Conservation (phyloP, 2,329 filamentous ascomycete species). For the Allantophomopsis lycopodina region DNA sequence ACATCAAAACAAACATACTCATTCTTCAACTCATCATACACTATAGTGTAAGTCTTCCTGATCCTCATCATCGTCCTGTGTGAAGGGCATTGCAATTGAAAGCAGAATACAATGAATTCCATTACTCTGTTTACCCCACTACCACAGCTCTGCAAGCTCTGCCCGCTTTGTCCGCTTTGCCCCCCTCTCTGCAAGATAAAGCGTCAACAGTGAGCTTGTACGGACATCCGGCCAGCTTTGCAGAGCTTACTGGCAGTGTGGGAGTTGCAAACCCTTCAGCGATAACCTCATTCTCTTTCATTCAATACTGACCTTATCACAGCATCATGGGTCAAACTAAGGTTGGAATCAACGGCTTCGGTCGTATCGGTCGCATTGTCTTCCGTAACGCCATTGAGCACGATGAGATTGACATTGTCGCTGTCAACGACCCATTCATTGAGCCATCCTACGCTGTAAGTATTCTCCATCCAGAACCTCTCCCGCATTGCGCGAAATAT, state of each 20-base stretch:
- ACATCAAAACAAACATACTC: no score
- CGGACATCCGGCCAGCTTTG: no score
- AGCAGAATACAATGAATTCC: no score
- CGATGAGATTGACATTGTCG: slow-evolving; percentile 79
- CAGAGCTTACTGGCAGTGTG: background rate
- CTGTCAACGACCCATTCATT: slow-evolving; percentile 99
- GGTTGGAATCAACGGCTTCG: slow-evolving; percentile 99
- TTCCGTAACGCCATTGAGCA: slow-evolving; percentile 96
- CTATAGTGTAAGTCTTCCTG: no score
- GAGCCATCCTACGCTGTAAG: slow-evolving; percentile 93
- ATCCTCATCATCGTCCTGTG: no score
- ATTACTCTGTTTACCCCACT: no score
- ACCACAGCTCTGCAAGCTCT: no score
- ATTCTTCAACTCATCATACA: no score
- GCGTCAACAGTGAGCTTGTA: no score
- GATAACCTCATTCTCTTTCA: slow-evolving; percentile 4
- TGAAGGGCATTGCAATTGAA: no score
- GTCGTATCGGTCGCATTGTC: slow-evolving; percentile 97
- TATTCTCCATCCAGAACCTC: slow-evolving; percentile 19
- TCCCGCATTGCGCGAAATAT: background rate
- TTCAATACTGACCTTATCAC: slow-evolving; percentile 2
- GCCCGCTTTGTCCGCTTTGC: no score
- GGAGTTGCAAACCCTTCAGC: background rate
- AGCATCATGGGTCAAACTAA: slow-evolving; percentile 42
- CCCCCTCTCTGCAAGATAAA: no score